These are phyloP conservation scores for Odonthalia washingtoniensis DNA, from an alignment of 31 red algal species.

Conservation along the genomic window DNA sequence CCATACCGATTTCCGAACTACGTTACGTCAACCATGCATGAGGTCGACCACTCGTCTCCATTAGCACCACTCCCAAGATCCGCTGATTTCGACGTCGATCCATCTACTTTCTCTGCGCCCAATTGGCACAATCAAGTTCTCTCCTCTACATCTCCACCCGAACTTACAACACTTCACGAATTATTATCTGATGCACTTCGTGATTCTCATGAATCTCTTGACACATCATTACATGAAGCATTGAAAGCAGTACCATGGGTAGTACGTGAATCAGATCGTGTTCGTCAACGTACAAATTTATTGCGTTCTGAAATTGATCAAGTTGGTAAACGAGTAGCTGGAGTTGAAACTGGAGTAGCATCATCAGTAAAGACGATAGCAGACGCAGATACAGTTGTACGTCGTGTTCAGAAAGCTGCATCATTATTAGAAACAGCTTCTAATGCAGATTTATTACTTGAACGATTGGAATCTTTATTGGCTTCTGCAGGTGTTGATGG, in stretches of 20 bases:
- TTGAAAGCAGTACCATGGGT: slow-evolving; percentile 70
- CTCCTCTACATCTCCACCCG: slow-evolving; percentile 18
- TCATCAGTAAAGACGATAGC: slow-evolving; percentile 79
- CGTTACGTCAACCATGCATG: too few relatives aligned
- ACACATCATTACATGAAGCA: slow-evolving; percentile 51
- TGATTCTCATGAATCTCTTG: slow-evolving; percentile 54
- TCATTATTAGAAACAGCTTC: slow-evolving; percentile 57
- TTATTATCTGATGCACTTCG: slow-evolving; percentile 43
- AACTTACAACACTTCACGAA: slow-evolving; percentile 24
- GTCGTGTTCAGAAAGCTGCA: slow-evolving; percentile 66
- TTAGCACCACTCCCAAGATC: slow-evolving; percentile 32
- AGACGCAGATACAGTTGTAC: slow-evolving; percentile 73
- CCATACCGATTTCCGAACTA: too few relatives aligned
- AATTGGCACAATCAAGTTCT: slow-evolving; percentile 53
- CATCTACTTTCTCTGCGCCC: slow-evolving; percentile 30
- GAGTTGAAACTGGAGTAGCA: slow-evolving; percentile 69
- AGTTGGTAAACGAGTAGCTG: slow-evolving; percentile 70
- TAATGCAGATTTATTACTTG: slow-evolving; percentile 57
- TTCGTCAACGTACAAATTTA: slow-evolving; percentile 64
- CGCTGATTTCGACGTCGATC: slow-evolving; percentile 55
- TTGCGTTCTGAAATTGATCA: slow-evolving; percentile 65
- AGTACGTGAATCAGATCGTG: slow-evolving; percentile 72
- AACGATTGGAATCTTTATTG: slow-evolving; percentile 63
- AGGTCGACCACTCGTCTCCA: too few relatives aligned
- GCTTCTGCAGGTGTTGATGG: slow-evolving; percentile 66